A percentile compares a stretch with the other conserved stretches of the same genome.
These are phyloP conservation scores for Schizophyllum amplum DNA, from an alignment of 1,284 basidiomycete genomes.

Conservation along the genomic window DNA sequence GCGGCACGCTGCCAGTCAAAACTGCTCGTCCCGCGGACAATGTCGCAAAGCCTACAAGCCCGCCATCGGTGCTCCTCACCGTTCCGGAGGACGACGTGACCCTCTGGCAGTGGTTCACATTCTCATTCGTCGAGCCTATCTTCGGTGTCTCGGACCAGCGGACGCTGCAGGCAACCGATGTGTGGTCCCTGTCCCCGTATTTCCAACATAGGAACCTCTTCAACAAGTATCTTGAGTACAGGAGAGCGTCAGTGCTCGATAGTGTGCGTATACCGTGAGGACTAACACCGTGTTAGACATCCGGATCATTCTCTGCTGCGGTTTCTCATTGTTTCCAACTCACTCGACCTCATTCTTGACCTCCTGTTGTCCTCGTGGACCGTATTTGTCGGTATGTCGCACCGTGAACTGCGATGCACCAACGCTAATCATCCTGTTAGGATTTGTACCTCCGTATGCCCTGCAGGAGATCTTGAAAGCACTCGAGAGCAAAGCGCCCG, in stretches of 20 bases:
- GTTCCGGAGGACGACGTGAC: slow-evolving; percentile 68
- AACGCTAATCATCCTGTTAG: slow-evolving; percentile 18
- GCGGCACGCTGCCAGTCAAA: slow-evolving; percentile 21
- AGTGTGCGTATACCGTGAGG: not conserved
- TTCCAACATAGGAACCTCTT: slow-evolving; percentile 68
- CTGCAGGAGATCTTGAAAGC: slow-evolving; percentile 49
- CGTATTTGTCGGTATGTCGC: slow-evolving; percentile 32
- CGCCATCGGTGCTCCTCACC: slow-evolving; percentile 38
- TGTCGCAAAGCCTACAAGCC: not conserved
- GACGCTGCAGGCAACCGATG: slow-evolving; percentile 61
- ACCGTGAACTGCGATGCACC: too few relatives aligned
- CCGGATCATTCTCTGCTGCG: slow-evolving; percentile 49
- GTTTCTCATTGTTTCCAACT: slow-evolving; percentile 64
- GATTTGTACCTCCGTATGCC: slow-evolving; percentile 52
- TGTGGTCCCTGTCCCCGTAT: slow-evolving; percentile 66
- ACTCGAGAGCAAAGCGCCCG: slow-evolving; percentile 36
- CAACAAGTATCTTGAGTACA: slow-evolving; percentile 49
- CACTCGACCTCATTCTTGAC: slow-evolving; percentile 62
- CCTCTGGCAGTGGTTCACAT: slow-evolving; percentile 74
- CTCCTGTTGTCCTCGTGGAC: slow-evolving; percentile 19
- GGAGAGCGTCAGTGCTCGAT: slow-evolving; percentile 14
- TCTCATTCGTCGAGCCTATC: slow-evolving; percentile 69
- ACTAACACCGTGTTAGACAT: slow-evolving; percentile 24
- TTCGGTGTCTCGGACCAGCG: slow-evolving; percentile 47
- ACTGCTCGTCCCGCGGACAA: not conserved